Evolutionary conservation across 192 early-diverging fungal genomes (phyloP).

Genomic region (Coemansia sp.): DNA sequence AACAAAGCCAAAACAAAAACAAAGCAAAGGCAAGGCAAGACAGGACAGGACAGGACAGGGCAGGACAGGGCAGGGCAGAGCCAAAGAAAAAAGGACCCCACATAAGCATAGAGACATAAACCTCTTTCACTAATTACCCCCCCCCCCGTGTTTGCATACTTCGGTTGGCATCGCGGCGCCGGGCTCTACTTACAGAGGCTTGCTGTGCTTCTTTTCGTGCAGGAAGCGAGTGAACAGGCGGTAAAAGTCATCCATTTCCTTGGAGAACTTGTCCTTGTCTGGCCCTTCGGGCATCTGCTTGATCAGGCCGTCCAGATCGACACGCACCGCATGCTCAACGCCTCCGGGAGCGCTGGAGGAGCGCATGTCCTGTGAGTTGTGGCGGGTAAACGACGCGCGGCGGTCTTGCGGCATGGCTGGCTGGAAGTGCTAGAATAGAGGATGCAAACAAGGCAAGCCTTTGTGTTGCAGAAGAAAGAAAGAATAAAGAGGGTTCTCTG

Average conservation of each 20-base stretch:
- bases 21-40: not conserved
- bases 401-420: conserved; percentile 43
- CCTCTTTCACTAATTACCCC: too few relatives aligned
- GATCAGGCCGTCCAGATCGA: conserved; percentile 44
- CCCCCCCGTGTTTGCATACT: too few relatives aligned
- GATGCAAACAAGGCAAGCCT: not conserved
- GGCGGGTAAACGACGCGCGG: conserved; percentile 46
- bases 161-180: too few relatives aligned
- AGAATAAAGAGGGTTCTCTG: not conserved
- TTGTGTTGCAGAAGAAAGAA: not conserved
- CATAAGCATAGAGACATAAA: too few relatives aligned
- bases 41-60: not conserved
- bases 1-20: too few relatives aligned
- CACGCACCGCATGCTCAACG: conserved; percentile 50
- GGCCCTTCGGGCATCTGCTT: conserved; percentile 38
- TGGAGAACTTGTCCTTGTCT: conserved; percentile 57
- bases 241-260: conserved; percentile 85
- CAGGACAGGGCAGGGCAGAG: too few relatives aligned
- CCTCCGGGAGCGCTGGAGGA: conserved; percentile 38
- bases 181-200: conserved; percentile 49
- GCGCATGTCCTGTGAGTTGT: conserved; percentile 52
- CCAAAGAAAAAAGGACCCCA: too few relatives aligned
- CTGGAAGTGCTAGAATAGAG: not conserved
- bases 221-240: conserved; percentile 83
- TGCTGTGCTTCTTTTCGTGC: conserved; percentile 62